Evolutionary conservation across 495 filamentous ascomycete species (phyloP).

Genomic region (Astrothelium macrocarpum): DNA sequence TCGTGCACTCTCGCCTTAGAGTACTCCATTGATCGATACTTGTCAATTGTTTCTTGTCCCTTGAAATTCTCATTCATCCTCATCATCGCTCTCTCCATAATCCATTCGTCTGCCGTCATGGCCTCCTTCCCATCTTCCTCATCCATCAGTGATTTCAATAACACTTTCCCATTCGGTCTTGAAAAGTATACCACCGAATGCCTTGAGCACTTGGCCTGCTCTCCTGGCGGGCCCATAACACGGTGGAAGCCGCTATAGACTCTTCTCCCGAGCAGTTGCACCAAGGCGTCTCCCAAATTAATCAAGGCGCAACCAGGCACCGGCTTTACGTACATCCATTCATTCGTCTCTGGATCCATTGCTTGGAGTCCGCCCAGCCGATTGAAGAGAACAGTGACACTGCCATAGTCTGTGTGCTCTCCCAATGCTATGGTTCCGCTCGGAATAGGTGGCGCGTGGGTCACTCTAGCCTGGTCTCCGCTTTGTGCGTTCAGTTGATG

Average conservation of each 20-base stretch:
- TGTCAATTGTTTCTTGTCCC: constrained; percentile 6
- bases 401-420: constrained; percentile 29
- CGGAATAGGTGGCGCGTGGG: constrained; percentile 10
- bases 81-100: constrained; percentile 9
- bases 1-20: neutral
- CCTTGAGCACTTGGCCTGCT: constrained; percentile 9
- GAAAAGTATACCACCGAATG: constrained; percentile 15
- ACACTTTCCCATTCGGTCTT: constrained; percentile 11
- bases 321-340: constrained; percentile 15
- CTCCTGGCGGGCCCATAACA: constrained; percentile 10
- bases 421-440: constrained; percentile 9
- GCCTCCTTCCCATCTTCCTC: constrained; percentile 8
- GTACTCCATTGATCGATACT: neutral
- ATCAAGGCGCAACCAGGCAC: constrained; percentile 7
- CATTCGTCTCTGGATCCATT: constrained; percentile 4
- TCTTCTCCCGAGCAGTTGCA: constrained; percentile 8
- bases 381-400: constrained; percentile 33
- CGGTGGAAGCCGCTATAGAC: constrained; percentile 11
- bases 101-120: constrained; percentile 18
- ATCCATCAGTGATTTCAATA: constrained; percentile 3
- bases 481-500: constrained; percentile 7
- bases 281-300: constrained; percentile 14
- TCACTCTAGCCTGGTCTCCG: constrained; percentile 14
- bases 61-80: constrained; percentile 12
- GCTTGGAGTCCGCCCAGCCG: constrained; percentile 24